Base-by-base conservation (phyloP, 495 filamentous ascomycete genomes). In the Cryomyces minteri region DNA sequence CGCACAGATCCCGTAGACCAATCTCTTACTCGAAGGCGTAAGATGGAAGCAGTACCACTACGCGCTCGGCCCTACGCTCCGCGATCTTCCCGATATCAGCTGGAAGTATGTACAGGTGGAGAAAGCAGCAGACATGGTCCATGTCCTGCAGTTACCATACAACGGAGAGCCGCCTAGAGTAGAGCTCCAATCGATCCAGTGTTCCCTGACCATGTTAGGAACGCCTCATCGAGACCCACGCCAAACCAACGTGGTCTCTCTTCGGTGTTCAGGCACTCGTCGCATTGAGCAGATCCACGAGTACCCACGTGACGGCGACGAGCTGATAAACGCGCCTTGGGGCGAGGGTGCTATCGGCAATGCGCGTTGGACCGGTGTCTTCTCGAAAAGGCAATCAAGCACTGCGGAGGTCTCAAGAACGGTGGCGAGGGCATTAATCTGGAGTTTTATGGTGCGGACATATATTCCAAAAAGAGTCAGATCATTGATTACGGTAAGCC, bases 141-240 rank as follows among this genome's bases (percentile, higher is more conserved):
- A 83, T 57, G 62, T 81, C 4, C 61, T 83, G 2, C 69, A 80
- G 49, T 83, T 82, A 48, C 79, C 79, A 0, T 82, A 82, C 60
- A 82, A 82, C 39, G 79, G 77, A 6, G 79, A 83, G 48, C 69
- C 76, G 0, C 74, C 74, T 6, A 66, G 59, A 48, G 70, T 71
- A 32, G 76, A 76, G 2, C 56, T 80, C 2, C 76, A 79, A 4
- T 64, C 68, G 12, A 54, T 67, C 6, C 73, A 75, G 0, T 12
- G 12, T 7, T 37, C 34, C 7, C 12, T 37, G 7, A 37, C 34
- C 7, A 7, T 37, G 34, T n/a, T 7, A 37, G 12, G 34, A 37
- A 7, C 34, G 7, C 34, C 34, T 7, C 7, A 65, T 80, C 44
- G 70, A 76, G 52, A 49, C 41, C 75, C 39, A 41, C 64, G 70